Conservation (phyloP, 257 asterid genomes). For the Nicotiana sylvestris region DNA sequence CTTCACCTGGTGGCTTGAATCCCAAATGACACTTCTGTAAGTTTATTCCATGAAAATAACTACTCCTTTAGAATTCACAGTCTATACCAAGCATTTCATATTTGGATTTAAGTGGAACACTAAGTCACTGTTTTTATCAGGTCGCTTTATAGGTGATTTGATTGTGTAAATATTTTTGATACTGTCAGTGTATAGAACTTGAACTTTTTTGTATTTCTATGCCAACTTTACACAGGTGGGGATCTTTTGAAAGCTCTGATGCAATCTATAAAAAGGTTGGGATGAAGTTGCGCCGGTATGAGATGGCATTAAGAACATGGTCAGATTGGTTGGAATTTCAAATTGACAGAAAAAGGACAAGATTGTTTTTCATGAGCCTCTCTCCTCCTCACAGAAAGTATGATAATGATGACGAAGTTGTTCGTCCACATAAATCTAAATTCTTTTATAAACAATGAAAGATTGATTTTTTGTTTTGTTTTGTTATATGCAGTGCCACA, state of each 20-base stretch:
- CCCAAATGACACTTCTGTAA: slow-evolving; percentile 39
- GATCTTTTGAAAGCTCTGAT: slow-evolving; percentile 34
- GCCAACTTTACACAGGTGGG: slow-evolving; percentile 34
- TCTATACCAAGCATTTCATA: background rate
- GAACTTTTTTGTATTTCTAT: background rate
- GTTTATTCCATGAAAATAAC: slow-evolving; percentile 6
- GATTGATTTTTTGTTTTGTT: background rate
- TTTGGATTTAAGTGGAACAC: background rate
- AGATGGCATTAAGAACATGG: slow-evolving; percentile 52
- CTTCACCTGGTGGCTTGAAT: slow-evolving; percentile 40
- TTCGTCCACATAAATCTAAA: background rate
- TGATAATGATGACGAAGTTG: background rate
- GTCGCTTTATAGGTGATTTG: background rate
- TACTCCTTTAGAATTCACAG: background rate
- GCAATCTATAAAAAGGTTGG: slow-evolving; percentile 30
- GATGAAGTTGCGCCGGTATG: slow-evolving; percentile 27
- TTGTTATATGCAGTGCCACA: slow-evolving; percentile 16
- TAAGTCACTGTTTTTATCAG: background rate
- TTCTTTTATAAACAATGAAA: background rate
- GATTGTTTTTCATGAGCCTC: slow-evolving; percentile 45
- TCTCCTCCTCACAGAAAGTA: slow-evolving; percentile 41
- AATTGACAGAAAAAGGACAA: slow-evolving; percentile 31
- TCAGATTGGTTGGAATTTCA: slow-evolving; percentile 50
- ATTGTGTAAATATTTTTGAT: background rate
- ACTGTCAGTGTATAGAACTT: background rate